Percentiles rank a stretch among this genome's conserved stretches.
These are phyloP conservation scores for Fusarium oligoseptatum DNA, from an alignment of 2,329 filamentous ascomycete species.

Conservation along the genomic window DNA sequence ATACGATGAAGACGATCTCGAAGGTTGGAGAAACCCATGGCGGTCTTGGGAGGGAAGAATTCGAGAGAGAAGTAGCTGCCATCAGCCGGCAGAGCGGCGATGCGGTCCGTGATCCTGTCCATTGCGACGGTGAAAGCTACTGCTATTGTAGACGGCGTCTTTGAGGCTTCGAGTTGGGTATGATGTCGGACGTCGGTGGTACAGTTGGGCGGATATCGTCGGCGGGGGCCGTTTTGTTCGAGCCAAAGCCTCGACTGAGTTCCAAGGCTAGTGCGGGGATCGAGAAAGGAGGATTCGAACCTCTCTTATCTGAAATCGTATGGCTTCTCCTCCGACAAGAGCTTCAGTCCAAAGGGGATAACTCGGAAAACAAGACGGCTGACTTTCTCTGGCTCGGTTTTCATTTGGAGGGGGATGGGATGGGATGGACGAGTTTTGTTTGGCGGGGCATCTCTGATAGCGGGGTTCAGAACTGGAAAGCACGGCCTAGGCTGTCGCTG, in stretches of 20 bases:
- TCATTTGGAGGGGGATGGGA: constrained; percentile 13
- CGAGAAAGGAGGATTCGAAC: constrained; percentile 4
- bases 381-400: constrained; percentile 7
- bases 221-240: constrained; percentile 14
- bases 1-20: constrained; percentile 94
- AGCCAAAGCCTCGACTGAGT: constrained; percentile 3
- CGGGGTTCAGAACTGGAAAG: constrained; percentile 37
- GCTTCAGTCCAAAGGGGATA: constrained; percentile 34
- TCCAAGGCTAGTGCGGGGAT: background rate
- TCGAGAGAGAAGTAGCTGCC: constrained; percentile 94
- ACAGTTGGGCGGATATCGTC: constrained; percentile 30
- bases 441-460: constrained; percentile 45
- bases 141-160: background rate
- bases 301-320: constrained; percentile 21
- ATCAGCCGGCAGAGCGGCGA: constrained; percentile 86
- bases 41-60: constrained; percentile 98
- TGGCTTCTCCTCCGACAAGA: background rate
- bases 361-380: constrained; percentile 28
- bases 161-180: background rate
- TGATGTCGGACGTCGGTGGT: background rate
- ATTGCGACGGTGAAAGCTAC: constrained; percentile 56
- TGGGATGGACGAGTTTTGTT: constrained; percentile 45
- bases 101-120: constrained; percentile 96
- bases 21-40: constrained; percentile 95
- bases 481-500: background rate